Evolutionary conservation across 75 land plant species (phyloP).

Genomic region (Isoetes taiwanensis): DNA sequence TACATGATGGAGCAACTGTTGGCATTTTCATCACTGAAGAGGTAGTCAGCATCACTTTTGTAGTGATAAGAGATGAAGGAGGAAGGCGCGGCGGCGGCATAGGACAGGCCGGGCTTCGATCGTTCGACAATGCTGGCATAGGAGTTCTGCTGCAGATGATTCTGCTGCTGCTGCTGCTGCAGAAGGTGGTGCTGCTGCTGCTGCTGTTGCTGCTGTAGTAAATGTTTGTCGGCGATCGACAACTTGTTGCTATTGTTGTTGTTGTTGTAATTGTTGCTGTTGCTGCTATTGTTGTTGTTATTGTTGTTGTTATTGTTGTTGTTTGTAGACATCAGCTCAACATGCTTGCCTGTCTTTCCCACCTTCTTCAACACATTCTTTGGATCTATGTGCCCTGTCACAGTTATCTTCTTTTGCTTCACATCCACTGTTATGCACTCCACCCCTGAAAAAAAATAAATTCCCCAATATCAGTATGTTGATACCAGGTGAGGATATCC

Average conservation of each 20-base stretch:
- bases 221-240: background rate
- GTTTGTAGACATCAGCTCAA: background rate
- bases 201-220: background rate
- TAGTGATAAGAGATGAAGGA: background rate
- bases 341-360: constrained; percentile 1
- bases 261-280: background rate
- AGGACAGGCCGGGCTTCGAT: too few relatives aligned
- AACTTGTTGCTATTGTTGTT: background rate
- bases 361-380: constrained; percentile 6
- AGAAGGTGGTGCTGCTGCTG: background rate
- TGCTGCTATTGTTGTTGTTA: background rate
- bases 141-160: background rate
- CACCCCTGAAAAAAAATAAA: background rate
- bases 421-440: background rate
- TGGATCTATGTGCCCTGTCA: constrained; percentile 5
- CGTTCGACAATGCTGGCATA: too few relatives aligned
- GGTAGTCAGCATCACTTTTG: background rate
- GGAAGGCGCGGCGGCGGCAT: too few relatives aligned
- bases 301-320: background rate
- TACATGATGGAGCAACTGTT: constrained; percentile 1
- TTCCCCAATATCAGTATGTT: background rate
- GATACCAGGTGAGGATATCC: too few relatives aligned
- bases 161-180: background rate
- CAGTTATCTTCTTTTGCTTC: constrained; percentile 1
- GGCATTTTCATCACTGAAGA: constrained; percentile 4